Percentiles rank a stretch among this genome's conserved stretches.
Evolutionary conservation across 2,329 filamentous ascomycete species (phyloP).

Genomic region (Hymenoscyphus albidus): DNA sequence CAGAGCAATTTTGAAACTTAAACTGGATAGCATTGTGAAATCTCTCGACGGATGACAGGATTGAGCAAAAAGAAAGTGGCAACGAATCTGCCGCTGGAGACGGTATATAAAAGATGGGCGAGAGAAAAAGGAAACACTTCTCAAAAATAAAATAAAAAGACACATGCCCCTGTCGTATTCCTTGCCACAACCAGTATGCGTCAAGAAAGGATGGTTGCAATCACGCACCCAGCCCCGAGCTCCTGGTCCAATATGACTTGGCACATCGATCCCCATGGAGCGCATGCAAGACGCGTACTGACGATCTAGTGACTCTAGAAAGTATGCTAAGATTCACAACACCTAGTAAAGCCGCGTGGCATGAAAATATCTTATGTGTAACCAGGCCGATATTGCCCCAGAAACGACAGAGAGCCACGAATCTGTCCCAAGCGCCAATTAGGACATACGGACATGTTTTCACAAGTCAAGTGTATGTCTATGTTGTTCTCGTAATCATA

Average conservation of each 20-base stretch:
- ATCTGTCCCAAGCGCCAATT: background rate
- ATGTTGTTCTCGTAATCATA: background rate
- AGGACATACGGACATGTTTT: background rate
- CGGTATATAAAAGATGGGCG: background rate
- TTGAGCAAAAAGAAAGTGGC: background rate
- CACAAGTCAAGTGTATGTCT: background rate
- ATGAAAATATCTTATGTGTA: background rate
- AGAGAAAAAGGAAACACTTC: background rate
- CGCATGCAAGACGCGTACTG: background rate
- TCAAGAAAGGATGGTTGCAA: background rate
- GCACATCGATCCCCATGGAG: background rate
- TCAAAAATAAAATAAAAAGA: background rate
- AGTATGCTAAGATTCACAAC: background rate
- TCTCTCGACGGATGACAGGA: background rate
- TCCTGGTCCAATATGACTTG: background rate
- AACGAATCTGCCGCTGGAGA: background rate
- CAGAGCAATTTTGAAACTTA: conserved; percentile 12
- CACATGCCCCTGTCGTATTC: background rate
- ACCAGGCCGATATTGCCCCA: background rate
- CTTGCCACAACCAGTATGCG: background rate
- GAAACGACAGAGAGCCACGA: background rate
- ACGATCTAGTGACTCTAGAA: background rate
- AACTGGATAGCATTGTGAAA: conserved; percentile 16
- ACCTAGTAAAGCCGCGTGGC: background rate
- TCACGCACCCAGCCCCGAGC: background rate